Conservation (phyloP, 257 asterid genomes). For the Ajuga chamaepitys region DNA sequence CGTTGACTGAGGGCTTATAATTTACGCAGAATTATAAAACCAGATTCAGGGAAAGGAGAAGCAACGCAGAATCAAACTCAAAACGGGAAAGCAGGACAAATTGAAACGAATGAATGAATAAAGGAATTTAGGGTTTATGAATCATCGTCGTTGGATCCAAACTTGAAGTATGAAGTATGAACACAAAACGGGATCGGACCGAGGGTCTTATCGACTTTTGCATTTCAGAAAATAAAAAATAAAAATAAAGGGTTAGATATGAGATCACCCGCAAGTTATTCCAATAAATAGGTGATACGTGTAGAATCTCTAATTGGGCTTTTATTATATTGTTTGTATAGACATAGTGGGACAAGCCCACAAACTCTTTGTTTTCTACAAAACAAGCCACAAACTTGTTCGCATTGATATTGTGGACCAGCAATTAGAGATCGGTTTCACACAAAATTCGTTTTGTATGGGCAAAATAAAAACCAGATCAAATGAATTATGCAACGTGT, state of each 20-base stretch:
- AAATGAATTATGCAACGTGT: too few species aligned
- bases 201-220: conserved; percentile 24
- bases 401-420: too few species aligned
- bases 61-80: background rate
- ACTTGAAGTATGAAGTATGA: background rate
- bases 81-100: background rate
- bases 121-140: conserved; percentile 22
- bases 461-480: too few species aligned
- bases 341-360: background rate
- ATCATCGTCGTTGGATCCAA: conserved; percentile 21
- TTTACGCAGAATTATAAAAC: conserved; percentile 7
- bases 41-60: background rate
- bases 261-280: background rate
- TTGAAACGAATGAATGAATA: background rate
- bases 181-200: conserved; percentile 5
- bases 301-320: conserved; percentile 1
- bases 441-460: too few species aligned
- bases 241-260: background rate
- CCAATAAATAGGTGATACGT: conserved; percentile 4
- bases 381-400: too few species aligned
- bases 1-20: conserved; percentile 7
- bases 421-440: too few species aligned
- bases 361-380: too few species aligned
- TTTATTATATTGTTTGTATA: background rate
- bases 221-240: background rate